Evolutionary conservation across 2,329 filamentous ascomycete species (phyloP).

Genomic region (Xylaria sp.): DNA sequence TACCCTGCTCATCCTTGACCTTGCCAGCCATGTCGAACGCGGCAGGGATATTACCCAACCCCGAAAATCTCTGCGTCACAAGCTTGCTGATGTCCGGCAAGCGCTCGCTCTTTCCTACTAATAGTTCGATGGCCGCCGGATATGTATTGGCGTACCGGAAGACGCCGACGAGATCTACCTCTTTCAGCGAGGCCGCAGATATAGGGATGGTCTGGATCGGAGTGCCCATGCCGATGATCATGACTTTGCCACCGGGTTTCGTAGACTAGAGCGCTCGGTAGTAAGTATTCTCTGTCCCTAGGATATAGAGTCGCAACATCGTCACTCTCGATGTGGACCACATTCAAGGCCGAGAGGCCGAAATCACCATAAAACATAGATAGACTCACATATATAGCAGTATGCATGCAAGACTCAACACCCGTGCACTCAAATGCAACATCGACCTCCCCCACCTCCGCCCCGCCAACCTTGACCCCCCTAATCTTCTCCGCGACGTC

Average conservation of each 20-base stretch:
- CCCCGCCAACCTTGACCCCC: slow-evolving; percentile 45
- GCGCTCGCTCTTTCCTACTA: slow-evolving; percentile 58
- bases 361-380: not conserved
- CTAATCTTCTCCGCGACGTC: slow-evolving; percentile 59
- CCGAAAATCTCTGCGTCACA: slow-evolving; percentile 75
- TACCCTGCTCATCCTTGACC: slow-evolving; percentile 74
- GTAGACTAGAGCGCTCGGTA: slow-evolving; percentile 60
- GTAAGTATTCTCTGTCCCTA: not conserved
- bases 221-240: slow-evolving; percentile 84
- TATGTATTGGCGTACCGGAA: slow-evolving; percentile 85
- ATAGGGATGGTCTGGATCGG: slow-evolving; percentile 79
- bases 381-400: slow-evolving; percentile 71
- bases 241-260: slow-evolving; percentile 74
- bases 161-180: slow-evolving; percentile 81
- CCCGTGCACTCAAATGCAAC: slow-evolving; percentile 83
- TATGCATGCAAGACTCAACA: slow-evolving; percentile 79
- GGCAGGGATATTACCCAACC: slow-evolving; percentile 69
- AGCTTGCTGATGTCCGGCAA: slow-evolving; percentile 74
- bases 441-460: slow-evolving; percentile 70
- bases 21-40: slow-evolving; percentile 79
- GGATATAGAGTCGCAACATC: not conserved
- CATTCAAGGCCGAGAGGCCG: not conserved
- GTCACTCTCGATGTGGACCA: no score
- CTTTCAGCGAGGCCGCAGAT: slow-evolving; percentile 75
- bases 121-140: slow-evolving; percentile 61